Evolutionary conservation across 202 grass and related monocot genomes (phyloP).

Genomic region (Miscanthus sacchariflorus): DNA sequence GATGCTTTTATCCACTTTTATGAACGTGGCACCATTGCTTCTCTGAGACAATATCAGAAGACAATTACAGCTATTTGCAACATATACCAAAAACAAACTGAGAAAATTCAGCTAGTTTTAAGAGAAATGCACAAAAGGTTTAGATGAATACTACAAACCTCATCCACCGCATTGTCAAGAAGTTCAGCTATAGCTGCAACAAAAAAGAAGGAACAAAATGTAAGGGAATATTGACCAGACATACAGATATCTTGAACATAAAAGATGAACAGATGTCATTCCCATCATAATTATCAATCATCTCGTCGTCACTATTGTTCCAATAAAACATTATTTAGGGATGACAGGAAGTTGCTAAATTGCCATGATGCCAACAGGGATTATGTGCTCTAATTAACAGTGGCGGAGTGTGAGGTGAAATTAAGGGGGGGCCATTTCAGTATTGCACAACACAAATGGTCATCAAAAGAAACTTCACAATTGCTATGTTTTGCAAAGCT

Average conservation of each 20-base stretch:
- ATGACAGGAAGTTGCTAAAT: not conserved
- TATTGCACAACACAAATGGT: too few species aligned
- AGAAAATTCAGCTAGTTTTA: slow-evolving; percentile 9
- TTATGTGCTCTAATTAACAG: not conserved
- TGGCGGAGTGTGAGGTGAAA: too few species aligned
- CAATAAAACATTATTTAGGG: not conserved
- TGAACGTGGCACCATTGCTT: slow-evolving; percentile 87
- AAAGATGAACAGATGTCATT: slow-evolving; percentile 4
- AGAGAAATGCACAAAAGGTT: slow-evolving; percentile 33
- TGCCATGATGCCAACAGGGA: not conserved
- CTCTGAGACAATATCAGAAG: slow-evolving; percentile 64
- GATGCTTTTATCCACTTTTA: slow-evolving; percentile 85
- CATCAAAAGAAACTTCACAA: too few species aligned
- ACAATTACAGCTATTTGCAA: slow-evolving; percentile 35
- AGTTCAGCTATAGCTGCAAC: slow-evolving; percentile 90
- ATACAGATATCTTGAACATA: slow-evolving; percentile 19
- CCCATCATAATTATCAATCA: not conserved
- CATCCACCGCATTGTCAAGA: slow-evolving; percentile 98
- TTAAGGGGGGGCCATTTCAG: too few species aligned
- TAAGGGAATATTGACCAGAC: slow-evolving; percentile 36
- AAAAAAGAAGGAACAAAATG: slow-evolving; percentile 34
- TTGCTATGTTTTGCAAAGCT: too few species aligned
- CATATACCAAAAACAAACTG: not conserved
- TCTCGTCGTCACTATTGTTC: not conserved
- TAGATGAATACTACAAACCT: slow-evolving; percentile 65